These are phyloP conservation scores for Berkeleyomyces basicola DNA, from an alignment of 2,329 filamentous ascomycete genomes.

Conservation along the genomic window DNA sequence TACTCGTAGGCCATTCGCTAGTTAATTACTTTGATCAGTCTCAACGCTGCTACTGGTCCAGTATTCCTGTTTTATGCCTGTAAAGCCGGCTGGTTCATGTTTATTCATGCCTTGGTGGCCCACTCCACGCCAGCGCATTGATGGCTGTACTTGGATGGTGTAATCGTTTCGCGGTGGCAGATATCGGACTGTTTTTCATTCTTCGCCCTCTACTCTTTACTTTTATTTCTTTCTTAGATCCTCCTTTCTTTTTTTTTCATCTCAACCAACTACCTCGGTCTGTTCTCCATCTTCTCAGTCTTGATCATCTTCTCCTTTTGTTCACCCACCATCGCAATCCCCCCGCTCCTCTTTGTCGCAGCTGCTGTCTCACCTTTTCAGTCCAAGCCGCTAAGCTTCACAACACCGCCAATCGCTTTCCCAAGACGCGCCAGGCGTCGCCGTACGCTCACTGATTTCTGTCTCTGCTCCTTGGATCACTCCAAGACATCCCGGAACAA, in stretches of 20 bases:
- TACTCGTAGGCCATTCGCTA: too few relatives aligned
- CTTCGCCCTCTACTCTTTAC: not conserved
- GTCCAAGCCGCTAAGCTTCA: not conserved
- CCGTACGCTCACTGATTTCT: not conserved
- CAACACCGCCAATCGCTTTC: not conserved
- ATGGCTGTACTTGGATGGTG: not conserved
- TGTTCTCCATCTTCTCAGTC: too few relatives aligned
- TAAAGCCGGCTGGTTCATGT: not conserved
- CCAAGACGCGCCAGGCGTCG: not conserved
- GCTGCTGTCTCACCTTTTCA: not conserved
- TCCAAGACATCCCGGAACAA: too few relatives aligned
- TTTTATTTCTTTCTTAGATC: not conserved
- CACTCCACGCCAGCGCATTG: not conserved
- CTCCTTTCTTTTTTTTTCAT: not conserved
- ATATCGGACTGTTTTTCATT: constrained; percentile 2
- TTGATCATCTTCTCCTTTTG: not conserved
- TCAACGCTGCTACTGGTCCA: not conserved
- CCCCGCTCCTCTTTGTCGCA: not conserved
- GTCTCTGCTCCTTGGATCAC: too few relatives aligned
- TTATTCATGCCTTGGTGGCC: not conserved
- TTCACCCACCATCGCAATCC: not conserved
- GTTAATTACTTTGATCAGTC: not conserved
- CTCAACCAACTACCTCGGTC: not conserved
- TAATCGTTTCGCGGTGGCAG: too few relatives aligned
- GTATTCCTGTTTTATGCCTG: not conserved